These are phyloP conservation scores for Cryphonectria japonica DNA, from an alignment of 2,329 filamentous ascomycete genomes.

Conservation along the genomic window DNA sequence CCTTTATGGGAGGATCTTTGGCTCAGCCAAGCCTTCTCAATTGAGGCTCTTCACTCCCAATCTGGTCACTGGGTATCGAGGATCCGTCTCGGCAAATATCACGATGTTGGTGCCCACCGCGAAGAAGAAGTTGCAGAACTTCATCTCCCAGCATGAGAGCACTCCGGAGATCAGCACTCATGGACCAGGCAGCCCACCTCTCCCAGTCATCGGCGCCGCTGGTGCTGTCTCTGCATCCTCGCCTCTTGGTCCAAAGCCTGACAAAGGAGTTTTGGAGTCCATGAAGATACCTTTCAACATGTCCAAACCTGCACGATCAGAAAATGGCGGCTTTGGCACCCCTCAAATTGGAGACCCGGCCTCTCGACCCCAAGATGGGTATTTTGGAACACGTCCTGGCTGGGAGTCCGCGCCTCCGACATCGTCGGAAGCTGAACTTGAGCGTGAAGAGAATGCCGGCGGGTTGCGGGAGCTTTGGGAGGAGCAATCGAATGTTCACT, in stretches of 20 bases:
- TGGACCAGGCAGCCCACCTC: constrained; percentile 30
- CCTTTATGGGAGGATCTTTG: constrained; percentile 3
- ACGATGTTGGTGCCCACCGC: constrained; percentile 38
- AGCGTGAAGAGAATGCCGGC: constrained; percentile 13
- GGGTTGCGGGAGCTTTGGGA: constrained; percentile 28
- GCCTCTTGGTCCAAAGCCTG: constrained; percentile 16
- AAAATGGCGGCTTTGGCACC: not conserved
- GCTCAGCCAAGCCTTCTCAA: constrained; percentile 6
- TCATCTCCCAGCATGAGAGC: constrained; percentile 28
- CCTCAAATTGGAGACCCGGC: constrained; percentile 2
- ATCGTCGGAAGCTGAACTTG: not conserved
- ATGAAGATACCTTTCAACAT: constrained; percentile 27
- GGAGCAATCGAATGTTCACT: constrained; percentile 28
- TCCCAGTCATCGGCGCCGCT: constrained; percentile 15
- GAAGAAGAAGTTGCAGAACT: constrained; percentile 42
- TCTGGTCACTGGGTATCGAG: not conserved
- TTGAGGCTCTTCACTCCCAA: not conserved
- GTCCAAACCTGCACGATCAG: constrained; percentile 8
- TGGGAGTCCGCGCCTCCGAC: constrained; percentile 20
- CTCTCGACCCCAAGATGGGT: constrained; percentile 3
- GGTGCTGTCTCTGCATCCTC: constrained; percentile 9
- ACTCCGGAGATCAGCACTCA: constrained; percentile 18
- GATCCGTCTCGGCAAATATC: constrained; percentile 17
- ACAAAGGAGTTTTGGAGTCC: constrained; percentile 11
- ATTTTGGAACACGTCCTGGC: not conserved